Evolutionary conservation across 208 protist genomes (phyloP).

Genomic region (Trypanosoma avium): DNA sequence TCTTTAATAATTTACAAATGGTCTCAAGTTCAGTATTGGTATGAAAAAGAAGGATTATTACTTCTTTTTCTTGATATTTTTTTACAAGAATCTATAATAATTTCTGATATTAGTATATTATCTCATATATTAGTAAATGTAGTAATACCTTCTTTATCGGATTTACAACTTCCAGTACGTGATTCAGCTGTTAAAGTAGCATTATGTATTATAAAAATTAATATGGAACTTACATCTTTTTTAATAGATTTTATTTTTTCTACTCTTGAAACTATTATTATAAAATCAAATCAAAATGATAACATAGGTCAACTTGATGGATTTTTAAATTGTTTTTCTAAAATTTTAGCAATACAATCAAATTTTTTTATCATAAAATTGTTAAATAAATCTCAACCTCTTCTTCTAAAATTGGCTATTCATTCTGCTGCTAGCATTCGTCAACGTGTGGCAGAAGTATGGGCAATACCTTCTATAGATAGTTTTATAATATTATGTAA

Average conservation of each 20-base stretch:
- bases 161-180: slow-evolving; percentile 61
- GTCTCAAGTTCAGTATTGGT: slow-evolving; percentile 19
- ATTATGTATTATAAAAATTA: neutral
- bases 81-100: neutral
- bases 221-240: slow-evolving; percentile 25
- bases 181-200: slow-evolving; percentile 45
- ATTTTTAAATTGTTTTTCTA: slow-evolving; percentile 13
- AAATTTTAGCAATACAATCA: neutral
- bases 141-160: slow-evolving; percentile 44
- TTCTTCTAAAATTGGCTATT: slow-evolving; percentile 50
- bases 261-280: slow-evolving; percentile 9
- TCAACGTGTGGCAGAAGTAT: slow-evolving; percentile 67
- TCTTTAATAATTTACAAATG: slow-evolving; percentile 15
- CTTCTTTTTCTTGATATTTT: slow-evolving; percentile 9
- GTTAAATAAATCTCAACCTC: neutral
- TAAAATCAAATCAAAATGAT: neutral
- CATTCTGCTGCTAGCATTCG: slow-evolving; percentile 75
- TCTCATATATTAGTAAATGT: slow-evolving; percentile 17
- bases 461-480: slow-evolving; percentile 42
- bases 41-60: slow-evolving; percentile 30
- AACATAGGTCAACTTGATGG: slow-evolving; percentile 7
- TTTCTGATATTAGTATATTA: slow-evolving; percentile 1
- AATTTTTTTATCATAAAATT: neutral
- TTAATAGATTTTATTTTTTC: slow-evolving; percentile 25
- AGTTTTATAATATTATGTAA: slow-evolving; percentile 43